These are phyloP conservation scores for Globisporangium cystogenes DNA, from an alignment of 352 stramenopile species.

Conservation along the genomic window DNA sequence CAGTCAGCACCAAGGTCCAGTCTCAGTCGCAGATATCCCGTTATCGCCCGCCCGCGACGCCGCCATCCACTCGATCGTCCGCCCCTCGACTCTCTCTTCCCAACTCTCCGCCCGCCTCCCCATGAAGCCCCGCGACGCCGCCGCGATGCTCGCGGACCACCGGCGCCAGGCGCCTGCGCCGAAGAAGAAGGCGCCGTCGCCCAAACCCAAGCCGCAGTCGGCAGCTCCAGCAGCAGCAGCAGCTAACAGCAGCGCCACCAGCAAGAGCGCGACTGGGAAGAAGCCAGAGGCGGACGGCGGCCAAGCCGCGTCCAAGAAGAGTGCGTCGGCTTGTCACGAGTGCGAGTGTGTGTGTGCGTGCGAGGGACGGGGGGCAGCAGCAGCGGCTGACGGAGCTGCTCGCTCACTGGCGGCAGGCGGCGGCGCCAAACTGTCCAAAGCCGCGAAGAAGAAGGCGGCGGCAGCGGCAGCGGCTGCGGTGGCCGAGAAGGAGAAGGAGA, in stretches of 20 bases:
- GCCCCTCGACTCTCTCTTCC: no score
- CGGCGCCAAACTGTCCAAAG: constrained; percentile 23
- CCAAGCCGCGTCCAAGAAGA: constrained; percentile 1
- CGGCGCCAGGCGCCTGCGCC: constrained; percentile 20
- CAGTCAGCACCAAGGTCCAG: no score
- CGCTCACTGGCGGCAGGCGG: constrained; percentile 1
- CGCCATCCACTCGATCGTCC: background rate
- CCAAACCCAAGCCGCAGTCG: background rate
- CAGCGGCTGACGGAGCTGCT: constrained; percentile 2
- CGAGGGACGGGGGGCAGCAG: background rate
- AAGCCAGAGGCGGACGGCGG: background rate
- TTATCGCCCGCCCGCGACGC: background rate
- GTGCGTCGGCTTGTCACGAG: background rate
- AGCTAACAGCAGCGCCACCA: constrained; percentile 6
- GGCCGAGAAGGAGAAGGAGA: constrained; percentile 13
- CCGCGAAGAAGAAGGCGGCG: constrained; percentile 25
- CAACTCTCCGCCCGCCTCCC: background rate
- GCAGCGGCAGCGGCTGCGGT: constrained; percentile 15
- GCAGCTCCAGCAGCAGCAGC: constrained; percentile 9
- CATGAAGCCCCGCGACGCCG: constrained; percentile 34
- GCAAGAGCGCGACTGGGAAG: background rate
- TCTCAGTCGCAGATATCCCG: background rate
- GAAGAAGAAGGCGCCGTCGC: constrained; percentile 27
- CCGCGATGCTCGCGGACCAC: constrained; percentile 34
- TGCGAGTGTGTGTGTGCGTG: background rate